Evolutionary conservation across 2,329 filamentous ascomycete genomes (phyloP).

Genomic region (Aspergillus ochraceus): DNA sequence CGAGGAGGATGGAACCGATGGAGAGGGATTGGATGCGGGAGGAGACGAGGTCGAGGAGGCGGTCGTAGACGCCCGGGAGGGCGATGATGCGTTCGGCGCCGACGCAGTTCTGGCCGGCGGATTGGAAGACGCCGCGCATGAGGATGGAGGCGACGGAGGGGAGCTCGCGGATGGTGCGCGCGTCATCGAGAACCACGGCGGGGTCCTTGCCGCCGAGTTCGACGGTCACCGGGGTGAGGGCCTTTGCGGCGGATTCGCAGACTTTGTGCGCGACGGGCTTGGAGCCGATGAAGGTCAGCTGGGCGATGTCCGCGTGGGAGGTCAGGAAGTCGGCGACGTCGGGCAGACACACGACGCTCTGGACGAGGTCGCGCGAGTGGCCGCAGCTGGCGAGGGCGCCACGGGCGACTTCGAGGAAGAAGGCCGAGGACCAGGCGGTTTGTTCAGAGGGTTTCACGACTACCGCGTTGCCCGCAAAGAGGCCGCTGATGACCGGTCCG

Average conservation of each 20-base stretch:
- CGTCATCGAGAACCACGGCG: slow-evolving; percentile 82
- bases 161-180: slow-evolving; percentile 58
- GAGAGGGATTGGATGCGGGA: slow-evolving; percentile 73
- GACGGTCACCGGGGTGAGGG: slow-evolving; percentile 82
- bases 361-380: slow-evolving; percentile 77
- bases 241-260: slow-evolving; percentile 78
- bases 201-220: slow-evolving; percentile 96
- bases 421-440: slow-evolving; percentile 86
- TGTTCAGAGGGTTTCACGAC: slow-evolving; percentile 94
- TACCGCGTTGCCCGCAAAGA: slow-evolving; percentile 89
- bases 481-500: slow-evolving; percentile 81
- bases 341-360: slow-evolving; percentile 86
- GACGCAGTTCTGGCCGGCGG: slow-evolving; percentile 95
- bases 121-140: slow-evolving; percentile 91
- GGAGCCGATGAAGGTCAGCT: slow-evolving; percentile 96
- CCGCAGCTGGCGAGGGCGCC: slow-evolving; percentile 80
- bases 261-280: slow-evolving; percentile 84
- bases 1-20: slow-evolving; percentile 68
- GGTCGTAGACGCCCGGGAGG: slow-evolving; percentile 71
- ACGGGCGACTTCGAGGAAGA: slow-evolving; percentile 77
- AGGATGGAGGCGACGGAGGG: slow-evolving; percentile 76
- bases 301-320: slow-evolving; percentile 77
- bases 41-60: slow-evolving; percentile 68
- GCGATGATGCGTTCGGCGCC: slow-evolving; percentile 92
- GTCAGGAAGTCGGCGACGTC: slow-evolving; percentile 77